Evolutionary conservation across 306 rosid species (phyloP).

Genomic region (Pachyrhizus erosus): DNA sequence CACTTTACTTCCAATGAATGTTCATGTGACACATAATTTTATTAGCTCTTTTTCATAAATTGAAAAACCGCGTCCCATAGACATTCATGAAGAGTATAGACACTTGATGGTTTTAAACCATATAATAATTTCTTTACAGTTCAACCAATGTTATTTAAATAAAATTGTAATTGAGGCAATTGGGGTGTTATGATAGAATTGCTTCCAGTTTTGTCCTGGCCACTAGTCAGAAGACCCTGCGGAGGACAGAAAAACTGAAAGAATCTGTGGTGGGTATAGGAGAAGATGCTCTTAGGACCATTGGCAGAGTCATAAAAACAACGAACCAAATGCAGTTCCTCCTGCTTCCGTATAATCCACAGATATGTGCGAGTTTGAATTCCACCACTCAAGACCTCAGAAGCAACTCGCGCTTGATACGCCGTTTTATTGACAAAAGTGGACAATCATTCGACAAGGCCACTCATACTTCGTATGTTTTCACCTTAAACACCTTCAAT

Average conservation of each 20-base stretch:
- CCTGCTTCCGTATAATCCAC: conserved; percentile 64
- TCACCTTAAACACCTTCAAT: neutral
- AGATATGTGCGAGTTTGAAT: conserved; percentile 50
- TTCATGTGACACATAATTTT: neutral
- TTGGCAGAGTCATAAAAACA: conserved; percentile 51
- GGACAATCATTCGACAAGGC: conserved; percentile 52
- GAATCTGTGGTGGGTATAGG: conserved; percentile 56
- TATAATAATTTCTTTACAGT: neutral
- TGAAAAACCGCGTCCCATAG: neutral
- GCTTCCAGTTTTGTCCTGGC: conserved; percentile 65
- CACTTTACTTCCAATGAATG: neutral
- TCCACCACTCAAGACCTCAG: conserved; percentile 53
- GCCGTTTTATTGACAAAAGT: conserved; percentile 49
- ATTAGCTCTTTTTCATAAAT: neutral
- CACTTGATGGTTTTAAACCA: neutral
- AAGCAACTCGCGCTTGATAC: conserved; percentile 53
- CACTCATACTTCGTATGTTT: conserved; percentile 59
- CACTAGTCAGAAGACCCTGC: conserved; percentile 49
- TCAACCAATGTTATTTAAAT: neutral
- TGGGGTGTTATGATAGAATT: conserved; percentile 48
- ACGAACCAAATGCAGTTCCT: conserved; percentile 60
- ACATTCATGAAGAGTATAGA: neutral
- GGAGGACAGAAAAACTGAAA: conserved; percentile 59
- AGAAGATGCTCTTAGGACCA: conserved; percentile 54
- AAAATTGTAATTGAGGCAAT: neutral